Base-by-base conservation (phyloP, 768 basidiomycete species). In the Xerocomus potaroensis region DNA sequence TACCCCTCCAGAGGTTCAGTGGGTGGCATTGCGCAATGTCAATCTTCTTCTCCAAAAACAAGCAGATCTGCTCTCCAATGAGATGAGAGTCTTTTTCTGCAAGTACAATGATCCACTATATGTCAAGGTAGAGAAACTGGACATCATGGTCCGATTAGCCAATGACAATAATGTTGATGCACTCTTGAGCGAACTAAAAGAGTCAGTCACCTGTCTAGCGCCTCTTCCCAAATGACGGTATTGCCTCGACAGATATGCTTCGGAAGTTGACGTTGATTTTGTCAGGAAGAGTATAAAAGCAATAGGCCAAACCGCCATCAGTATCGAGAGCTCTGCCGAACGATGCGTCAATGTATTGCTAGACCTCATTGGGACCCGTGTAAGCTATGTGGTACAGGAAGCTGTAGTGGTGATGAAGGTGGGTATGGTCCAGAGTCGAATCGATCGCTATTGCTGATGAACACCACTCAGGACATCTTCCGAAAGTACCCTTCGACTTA, bases 91-190 rank as follows among this genome's bases (percentile, higher is more conserved):
- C 16, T 99, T 99, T 67, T 99, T 98, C 75, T 97, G 95, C 82
- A 99, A 99, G 68, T 98, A 99, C 71, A 98, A 98, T 61, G 95
- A 99, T 61, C 95, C 95, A 5, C 71, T 95, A n/a, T 99, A 98
- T 60, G 94, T 98, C 65, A 99, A 99, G 68, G 81, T 97, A 43
- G 96, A 97, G 68, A 98, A 99, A 68, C 71, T 99, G 55, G 96
- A 97, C 57, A 96, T 98, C 63, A 99, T 99, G 96, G 89, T 97
- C 41, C 77, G 91, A 45, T 71, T 99, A 46, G 93, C 91, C 11
- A 78, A 76, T 18, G 95, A 97, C 51, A 83, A 79, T 66, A 99
- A 97, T 57, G 90, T 95, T 1, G 93, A 97, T 68, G 91, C 93
- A 8, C 73, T 98, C 42, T 68, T 99, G 60, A 95, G 92, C 60